Conservation (phyloP, 345 rosid species). For the Ricinus communis region DNA sequence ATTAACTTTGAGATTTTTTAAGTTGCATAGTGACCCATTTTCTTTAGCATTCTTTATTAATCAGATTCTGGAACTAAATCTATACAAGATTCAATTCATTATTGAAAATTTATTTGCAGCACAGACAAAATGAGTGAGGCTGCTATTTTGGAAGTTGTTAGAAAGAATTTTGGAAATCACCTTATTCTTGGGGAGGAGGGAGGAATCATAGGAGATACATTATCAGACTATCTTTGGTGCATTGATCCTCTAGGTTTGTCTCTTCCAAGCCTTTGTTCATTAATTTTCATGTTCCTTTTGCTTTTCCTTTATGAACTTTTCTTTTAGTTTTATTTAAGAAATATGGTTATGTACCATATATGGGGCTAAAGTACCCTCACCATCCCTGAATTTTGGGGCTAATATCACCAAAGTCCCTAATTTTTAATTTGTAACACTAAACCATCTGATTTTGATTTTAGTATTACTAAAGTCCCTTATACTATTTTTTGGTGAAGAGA, state of each 20-base stretch:
- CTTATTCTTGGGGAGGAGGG: conserved; percentile 98
- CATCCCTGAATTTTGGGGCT: too few species aligned
- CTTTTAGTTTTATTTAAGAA: not conserved
- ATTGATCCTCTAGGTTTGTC: conserved; percentile 88
- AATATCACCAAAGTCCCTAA: too few species aligned
- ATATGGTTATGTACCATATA: not conserved
- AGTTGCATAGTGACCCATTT: not conserved
- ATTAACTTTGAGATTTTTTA: not conserved
- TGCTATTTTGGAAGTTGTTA: conserved; percentile 81
- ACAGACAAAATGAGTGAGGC: conserved; percentile 90
- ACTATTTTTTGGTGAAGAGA: too few species aligned
- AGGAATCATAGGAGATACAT: conserved; percentile 73
- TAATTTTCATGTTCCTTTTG: not conserved
- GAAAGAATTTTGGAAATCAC: conserved; percentile 71
- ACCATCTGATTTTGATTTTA: too few species aligned
- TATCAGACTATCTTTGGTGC: conserved; percentile 96
- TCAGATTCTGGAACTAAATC: conserved; percentile 11
- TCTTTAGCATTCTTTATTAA: not conserved
- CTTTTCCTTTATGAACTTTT: not conserved
- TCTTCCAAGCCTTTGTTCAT: conserved; percentile 8
- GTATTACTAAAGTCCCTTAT: too few species aligned
- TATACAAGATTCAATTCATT: conserved; percentile 9
- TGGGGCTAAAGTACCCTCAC: too few species aligned
- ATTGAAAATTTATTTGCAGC: conserved; percentile 46
- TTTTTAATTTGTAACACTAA: too few species aligned